A percentile compares a stretch with the other conserved stretches of the same genome.
Evolutionary conservation across 495 filamentous ascomycete species (phyloP).

Genomic region (Pyrenula massariospora): DNA sequence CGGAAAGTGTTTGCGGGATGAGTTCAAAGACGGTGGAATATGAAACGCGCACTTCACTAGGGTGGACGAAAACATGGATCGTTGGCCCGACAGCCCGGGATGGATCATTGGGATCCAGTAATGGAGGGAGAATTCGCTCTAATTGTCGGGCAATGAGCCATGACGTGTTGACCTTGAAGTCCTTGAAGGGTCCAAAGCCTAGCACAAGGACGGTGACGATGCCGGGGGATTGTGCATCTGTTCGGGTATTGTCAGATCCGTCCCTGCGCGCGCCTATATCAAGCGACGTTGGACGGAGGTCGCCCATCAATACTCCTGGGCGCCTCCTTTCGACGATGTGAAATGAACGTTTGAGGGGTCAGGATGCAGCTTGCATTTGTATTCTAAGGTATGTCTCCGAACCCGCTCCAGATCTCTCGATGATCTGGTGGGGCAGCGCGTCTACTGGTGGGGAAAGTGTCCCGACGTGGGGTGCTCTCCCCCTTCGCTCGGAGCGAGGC

Average conservation of each 20-base stretch:
- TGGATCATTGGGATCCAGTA: conserved; percentile 7
- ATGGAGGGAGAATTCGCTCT: conserved; percentile 24
- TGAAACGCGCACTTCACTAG: conserved; percentile 52
- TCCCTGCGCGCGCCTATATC: not conserved
- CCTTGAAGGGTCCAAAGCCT: conserved; percentile 64
- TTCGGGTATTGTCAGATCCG: not conserved
- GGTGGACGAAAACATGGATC: conserved; percentile 55
- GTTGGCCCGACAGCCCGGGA: conserved; percentile 8
- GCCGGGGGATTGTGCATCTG: conserved; percentile 22
- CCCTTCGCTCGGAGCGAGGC: too few relatives aligned
- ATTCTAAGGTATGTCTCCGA: too few relatives aligned
- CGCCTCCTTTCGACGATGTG: not conserved
- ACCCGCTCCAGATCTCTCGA: not conserved
- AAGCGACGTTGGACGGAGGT: not conserved
- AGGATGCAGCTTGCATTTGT: too few relatives aligned
- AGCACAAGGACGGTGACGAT: conserved; percentile 61
- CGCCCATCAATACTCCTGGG: not conserved
- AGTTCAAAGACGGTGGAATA: conserved; percentile 52
- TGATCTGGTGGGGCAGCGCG: not conserved
- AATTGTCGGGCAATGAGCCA: conserved; percentile 45
- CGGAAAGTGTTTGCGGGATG: conserved; percentile 44
- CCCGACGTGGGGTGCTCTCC: too few relatives aligned
- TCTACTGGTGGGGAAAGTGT: not conserved
- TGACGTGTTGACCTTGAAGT: conserved; percentile 57
- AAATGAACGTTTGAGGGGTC: not conserved